Evolutionary conservation across 768 basidiomycete genomes (phyloP), one percentile per base, ranked within the genome.

Genomic region (Phylloporus sp.): DNA sequence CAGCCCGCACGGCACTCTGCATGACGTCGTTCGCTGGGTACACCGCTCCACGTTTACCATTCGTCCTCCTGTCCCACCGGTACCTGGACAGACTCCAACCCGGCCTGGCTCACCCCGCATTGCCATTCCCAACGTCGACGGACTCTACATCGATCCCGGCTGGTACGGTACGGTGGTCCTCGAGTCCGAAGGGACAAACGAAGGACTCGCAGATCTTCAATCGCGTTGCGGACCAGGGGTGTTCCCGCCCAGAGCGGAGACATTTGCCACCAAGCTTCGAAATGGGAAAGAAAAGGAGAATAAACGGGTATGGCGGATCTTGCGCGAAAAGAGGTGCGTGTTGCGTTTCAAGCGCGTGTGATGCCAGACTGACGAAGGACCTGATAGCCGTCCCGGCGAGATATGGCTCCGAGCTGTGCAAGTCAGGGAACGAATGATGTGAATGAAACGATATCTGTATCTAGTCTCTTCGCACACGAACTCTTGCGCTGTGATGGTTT

Each of bases 121-220:
- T 11, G 78, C 78, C 0, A 79, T 84, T 9, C 82, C 83, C 0
- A 75, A 76, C 5, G 67, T 75, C 1, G 69, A 75, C 3, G 72
- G 71, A 15, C 72, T 81, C 44, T 75, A 74, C 33, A 78, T 91
- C 13, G 88, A 92, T 60, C 68, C 81, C 5, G 82, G 84, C 33
- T 93, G 90, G 90, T 86, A 82, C 56, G 90, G 90, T 4, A 84
- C 78, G 0, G 76, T 93, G 36, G 78, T 92, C 22, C 77, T 93
- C 21, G 90, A 93, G 70, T 81, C 86, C 10, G 88, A 91, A 61
- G 89, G 89, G 31, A 92, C 90, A 34, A 86, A 90, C 60, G 90
- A 93, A 58, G 81, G 85, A 9, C 74, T 90, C 21, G 79, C 77
- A 17, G 90, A 91, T 64, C 71, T 93, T 50, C 84, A 85, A 54